Conservation (phyloP, 139 green algal genomes). For the Pseudopediastrum boryanum region DNA sequence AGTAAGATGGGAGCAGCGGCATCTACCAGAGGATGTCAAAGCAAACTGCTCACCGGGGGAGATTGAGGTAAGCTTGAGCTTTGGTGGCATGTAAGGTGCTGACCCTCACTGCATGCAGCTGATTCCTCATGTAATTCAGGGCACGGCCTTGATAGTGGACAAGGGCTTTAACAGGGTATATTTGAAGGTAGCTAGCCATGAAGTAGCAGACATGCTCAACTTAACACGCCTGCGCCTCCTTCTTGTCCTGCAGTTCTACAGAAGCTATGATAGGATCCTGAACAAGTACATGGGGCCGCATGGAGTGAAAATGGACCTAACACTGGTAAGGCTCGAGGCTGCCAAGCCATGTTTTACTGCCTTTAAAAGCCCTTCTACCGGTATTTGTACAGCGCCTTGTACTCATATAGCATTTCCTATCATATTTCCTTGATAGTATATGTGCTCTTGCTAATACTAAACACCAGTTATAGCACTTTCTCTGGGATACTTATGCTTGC, state of each 20-base stretch:
- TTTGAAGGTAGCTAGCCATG: neutral
- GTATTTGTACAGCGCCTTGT: too few species aligned
- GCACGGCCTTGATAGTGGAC: too few species aligned
- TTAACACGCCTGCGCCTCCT: neutral
- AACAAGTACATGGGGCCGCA: conserved; percentile 35
- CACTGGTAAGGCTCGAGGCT: conserved; percentile 10
- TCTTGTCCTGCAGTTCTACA: conserved; percentile 25
- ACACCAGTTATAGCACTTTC: neutral
- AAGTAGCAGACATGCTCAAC: neutral
- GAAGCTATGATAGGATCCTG: conserved; percentile 28
- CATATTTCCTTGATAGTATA: neutral
- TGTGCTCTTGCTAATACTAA: too few species aligned
- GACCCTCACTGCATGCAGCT: neutral
- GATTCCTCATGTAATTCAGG: neutral
- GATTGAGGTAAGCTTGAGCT: neutral
- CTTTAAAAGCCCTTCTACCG: too few species aligned
- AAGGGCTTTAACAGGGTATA: neutral
- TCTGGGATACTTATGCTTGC: neutral
- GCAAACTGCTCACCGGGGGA: conserved; percentile 20
- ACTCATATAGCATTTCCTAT: neutral
- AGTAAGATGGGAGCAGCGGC: conserved; percentile 18
- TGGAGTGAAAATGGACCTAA: conserved; percentile 30
- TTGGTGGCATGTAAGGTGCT: neutral
- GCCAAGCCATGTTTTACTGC: neutral
- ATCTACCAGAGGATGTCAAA: neutral